A percentile compares a stretch with the other conserved stretches of the same genome.
Conservation (phyloP, 2,329 filamentous ascomycete species). For the Ophiostoma ulmi region DNA sequence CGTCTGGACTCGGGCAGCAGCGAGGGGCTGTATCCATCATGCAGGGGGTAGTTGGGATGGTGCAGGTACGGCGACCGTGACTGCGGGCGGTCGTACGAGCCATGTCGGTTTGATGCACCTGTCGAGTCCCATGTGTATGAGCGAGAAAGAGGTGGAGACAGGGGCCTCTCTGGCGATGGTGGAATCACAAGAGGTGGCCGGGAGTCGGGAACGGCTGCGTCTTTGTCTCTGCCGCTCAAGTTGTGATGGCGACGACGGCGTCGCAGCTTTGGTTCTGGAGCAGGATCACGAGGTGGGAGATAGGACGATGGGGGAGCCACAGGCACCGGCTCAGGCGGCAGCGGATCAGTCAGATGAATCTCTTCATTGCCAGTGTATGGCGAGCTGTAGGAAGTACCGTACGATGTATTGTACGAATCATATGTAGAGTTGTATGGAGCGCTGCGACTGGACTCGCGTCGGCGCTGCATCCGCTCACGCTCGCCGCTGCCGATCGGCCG, state of each 20-base stretch:
- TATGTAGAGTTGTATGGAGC: not conserved
- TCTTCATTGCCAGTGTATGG: not conserved
- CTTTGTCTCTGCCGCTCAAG: constrained; percentile 2
- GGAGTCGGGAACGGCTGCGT: not conserved
- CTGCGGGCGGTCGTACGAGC: not conserved
- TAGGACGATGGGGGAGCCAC: not conserved
- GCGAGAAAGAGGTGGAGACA: not conserved
- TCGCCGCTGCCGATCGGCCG: constrained; percentile 7
- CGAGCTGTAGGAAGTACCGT: not conserved
- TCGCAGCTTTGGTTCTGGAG: not conserved
- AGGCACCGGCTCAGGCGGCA: not conserved
- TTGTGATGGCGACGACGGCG: not conserved
- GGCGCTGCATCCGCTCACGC: constrained; percentile 10
- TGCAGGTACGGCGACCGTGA: constrained; percentile 6
- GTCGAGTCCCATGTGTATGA: constrained; percentile 9
- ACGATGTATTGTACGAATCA: not conserved
- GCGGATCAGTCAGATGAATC: constrained; percentile 3
- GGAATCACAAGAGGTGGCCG: not conserved
- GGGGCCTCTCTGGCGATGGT: not conserved
- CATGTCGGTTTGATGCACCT: not conserved
- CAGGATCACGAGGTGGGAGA: not conserved
- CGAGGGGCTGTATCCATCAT: not conserved
- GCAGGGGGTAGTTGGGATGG: constrained; percentile 9
- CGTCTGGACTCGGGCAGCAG: constrained; percentile 1
- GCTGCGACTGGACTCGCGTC: not conserved